Conservation (phyloP, 2,329 filamentous ascomycete species). For the Elsinoe ampelina region DNA sequence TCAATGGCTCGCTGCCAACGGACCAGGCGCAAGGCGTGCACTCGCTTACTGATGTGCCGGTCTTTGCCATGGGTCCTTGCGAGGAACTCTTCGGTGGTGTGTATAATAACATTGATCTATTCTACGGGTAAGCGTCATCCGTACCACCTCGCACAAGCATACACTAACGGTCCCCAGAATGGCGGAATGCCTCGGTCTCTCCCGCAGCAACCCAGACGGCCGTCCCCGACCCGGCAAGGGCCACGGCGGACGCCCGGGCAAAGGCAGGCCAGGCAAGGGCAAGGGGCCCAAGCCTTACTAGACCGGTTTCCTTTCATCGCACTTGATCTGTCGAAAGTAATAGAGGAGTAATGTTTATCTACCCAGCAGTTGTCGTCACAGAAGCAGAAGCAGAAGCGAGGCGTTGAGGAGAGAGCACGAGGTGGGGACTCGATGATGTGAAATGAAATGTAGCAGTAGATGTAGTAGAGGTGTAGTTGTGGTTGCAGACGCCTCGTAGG, state of each 20-base stretch:
- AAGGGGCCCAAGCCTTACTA: neutral
- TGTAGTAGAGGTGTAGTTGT: neutral
- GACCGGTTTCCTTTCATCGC: neutral
- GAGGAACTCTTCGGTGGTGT: constrained; percentile 65
- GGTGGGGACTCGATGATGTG: neutral
- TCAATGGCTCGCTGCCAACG: constrained; percentile 66
- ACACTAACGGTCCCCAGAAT: neutral
- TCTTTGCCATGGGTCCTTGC: constrained; percentile 71
- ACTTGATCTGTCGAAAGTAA: neutral
- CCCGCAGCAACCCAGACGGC: neutral
- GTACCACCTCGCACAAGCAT: neutral
- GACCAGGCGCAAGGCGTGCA: constrained; percentile 60
- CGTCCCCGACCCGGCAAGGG: neutral
- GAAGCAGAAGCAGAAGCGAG: neutral
- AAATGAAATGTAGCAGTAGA: neutral
- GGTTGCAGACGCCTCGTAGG: neutral
- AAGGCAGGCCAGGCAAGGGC: neutral
- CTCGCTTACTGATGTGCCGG: constrained; percentile 67
- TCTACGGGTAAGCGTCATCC: constrained; percentile 38
- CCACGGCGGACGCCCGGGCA: neutral
- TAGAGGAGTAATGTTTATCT: constrained; percentile 3
- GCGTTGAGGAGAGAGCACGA: neutral
- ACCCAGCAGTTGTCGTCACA: neutral
- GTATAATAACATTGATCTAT: constrained; percentile 62
- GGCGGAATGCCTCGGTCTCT: constrained; percentile 8